Conservation (phyloP, 345 rosid genomes). For the sweet orange (Citrus sinensis) region DVS_A1.0 CM039163.1:3145501-3146000, state of each 20-base stretch:
- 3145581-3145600: conserved; percentile 3
- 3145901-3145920: not conserved
- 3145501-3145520: conserved; percentile 75
- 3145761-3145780: conserved; percentile 86
- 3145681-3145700: not conserved
- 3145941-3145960: not conserved
- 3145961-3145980: too few species aligned
- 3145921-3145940: not conserved
- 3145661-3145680: not conserved
- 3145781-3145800: conserved; percentile 92
- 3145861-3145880: conserved; percentile 56
- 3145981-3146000: not conserved
- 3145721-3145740: not conserved
- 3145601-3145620: conserved; percentile 3
- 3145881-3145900: conserved; percentile 71
- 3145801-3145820: conserved; percentile 88
- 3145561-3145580: conserved; percentile 9
- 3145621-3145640: not conserved
- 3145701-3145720: not conserved
- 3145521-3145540: conserved; percentile 88
- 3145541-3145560: conserved; percentile 13
- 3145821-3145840: conserved; percentile 54
- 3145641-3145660: not conserved
- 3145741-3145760: conserved; percentile 8
- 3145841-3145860: conserved; percentile 87